These are phyloP conservation scores for Mucor racemosus DNA, from an alignment of 371 early-diverging fungal genomes.

Conservation along the genomic window DNA sequence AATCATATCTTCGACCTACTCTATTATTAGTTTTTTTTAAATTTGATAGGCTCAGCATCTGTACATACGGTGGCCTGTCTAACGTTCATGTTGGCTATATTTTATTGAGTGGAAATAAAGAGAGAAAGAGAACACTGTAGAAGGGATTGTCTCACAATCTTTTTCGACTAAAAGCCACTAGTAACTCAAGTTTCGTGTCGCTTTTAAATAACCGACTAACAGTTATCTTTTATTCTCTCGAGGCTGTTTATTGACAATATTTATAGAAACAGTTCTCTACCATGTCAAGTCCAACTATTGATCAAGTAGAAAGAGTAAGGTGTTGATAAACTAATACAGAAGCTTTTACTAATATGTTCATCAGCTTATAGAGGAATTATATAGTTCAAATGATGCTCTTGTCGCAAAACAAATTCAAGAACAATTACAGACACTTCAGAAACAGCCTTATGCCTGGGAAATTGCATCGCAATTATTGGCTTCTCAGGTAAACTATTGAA, in stretches of 20 bases:
- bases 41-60: background rate
- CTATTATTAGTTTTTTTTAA: background rate
- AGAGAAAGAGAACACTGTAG: slow-evolving; percentile 14
- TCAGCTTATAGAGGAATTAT: slow-evolving; percentile 50
- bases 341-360: background rate
- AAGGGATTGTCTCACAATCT: slow-evolving; percentile 1
- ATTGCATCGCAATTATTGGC: slow-evolving; percentile 68
- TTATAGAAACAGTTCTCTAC: background rate
- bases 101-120: background rate
- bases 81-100: slow-evolving; percentile 57
- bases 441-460: slow-evolving; percentile 76
- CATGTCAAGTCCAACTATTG: slow-evolving; percentile 14
- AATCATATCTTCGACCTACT: slow-evolving; percentile 76
- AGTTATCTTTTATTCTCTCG: background rate
- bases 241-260: background rate
- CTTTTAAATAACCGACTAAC: slow-evolving; percentile 4
- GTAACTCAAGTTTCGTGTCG: slow-evolving; percentile 6
- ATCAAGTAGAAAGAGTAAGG: slow-evolving; percentile 26
- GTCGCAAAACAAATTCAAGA: slow-evolving; percentile 65
- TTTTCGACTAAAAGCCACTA: slow-evolving; percentile 4
- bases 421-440: slow-evolving; percentile 72
- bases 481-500: slow-evolving; percentile 44
- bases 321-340: background rate
- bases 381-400: slow-evolving; percentile 46
- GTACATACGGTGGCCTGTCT: slow-evolving; percentile 67